phyloP scores from a whole-genome alignment of 2,329 filamentous ascomycete genomes.

The Juglanconis juglandina region DNA sequence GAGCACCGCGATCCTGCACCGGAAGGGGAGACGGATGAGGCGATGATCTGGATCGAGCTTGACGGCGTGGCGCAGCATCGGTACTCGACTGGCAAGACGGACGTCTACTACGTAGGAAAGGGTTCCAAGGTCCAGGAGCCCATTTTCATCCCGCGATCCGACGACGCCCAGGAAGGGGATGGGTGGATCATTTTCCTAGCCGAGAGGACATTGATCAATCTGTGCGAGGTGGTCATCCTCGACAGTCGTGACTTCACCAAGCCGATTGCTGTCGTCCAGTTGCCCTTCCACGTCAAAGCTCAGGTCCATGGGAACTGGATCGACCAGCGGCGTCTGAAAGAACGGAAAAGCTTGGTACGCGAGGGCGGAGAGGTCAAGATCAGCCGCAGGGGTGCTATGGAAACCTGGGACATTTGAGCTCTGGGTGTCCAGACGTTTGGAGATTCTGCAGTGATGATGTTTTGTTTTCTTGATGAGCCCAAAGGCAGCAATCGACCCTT shows the following conservation, averaged over 20 bases:
- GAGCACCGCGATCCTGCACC: slow-evolving; percentile 1
- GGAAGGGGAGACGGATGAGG: background rate
- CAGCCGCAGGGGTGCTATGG: slow-evolving; percentile 5
- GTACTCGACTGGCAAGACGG: slow-evolving; percentile 2
- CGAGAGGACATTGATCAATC: slow-evolving; percentile 21
- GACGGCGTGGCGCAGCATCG: slow-evolving; percentile 15
- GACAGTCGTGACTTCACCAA: slow-evolving; percentile 36
- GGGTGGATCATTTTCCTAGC: slow-evolving; percentile 35
- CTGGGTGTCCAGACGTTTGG: too few species aligned
- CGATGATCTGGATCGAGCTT: slow-evolving; percentile 5
- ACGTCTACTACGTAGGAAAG: slow-evolving; percentile 28
- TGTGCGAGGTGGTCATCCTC: slow-evolving; percentile 38
- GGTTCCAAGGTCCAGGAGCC: slow-evolving; percentile 41
- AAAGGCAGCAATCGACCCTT: background rate
- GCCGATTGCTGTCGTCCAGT: slow-evolving; percentile 36
- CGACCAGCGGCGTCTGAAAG: slow-evolving; percentile 16
- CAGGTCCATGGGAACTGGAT: slow-evolving; percentile 34
- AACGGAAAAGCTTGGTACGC: slow-evolving; percentile 5
- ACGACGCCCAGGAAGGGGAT: slow-evolving; percentile 33
- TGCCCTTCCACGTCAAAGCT: slow-evolving; percentile 32
- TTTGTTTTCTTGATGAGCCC: background rate
- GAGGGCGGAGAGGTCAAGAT: slow-evolving; percentile 3
- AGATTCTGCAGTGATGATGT: too few species aligned
- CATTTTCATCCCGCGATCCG: slow-evolving; percentile 35
- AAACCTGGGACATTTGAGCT: slow-evolving; percentile 3